Conservation (phyloP, 345 rosid species). For the Salix suchowensis region DNA sequence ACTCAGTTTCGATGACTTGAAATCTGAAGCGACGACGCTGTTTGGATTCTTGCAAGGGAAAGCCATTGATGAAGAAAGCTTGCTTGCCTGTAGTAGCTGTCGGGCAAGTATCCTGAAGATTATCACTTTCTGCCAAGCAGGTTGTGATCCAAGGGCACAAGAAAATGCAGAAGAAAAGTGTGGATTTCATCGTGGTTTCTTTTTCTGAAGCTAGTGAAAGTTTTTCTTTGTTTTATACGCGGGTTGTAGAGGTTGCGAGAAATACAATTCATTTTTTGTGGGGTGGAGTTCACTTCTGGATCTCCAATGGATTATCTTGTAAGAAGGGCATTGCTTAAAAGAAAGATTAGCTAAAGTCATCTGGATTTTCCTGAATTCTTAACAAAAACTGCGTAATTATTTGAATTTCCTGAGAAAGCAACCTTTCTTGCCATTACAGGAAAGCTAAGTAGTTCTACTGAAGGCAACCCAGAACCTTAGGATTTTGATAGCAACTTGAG, state of each 20-base stretch:
- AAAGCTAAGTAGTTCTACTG: conserved; percentile 16
- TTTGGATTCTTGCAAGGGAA: conserved; percentile 65
- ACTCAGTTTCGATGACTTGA: conserved; percentile 51
- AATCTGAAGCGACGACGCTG: conserved; percentile 50
- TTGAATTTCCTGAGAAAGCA: conserved; percentile 10
- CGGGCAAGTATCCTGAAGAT: conserved; percentile 69
- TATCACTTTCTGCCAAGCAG: conserved; percentile 43
- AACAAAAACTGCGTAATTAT: background rate
- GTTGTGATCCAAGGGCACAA: conserved; percentile 18
- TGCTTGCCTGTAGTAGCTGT: conserved; percentile 30
- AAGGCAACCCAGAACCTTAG: background rate
- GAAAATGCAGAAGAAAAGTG: conserved; percentile 15
- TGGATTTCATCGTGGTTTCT: conserved; percentile 31
- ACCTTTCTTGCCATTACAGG: conserved; percentile 35
- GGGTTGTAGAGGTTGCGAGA: conserved; percentile 19
- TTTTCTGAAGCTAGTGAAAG: conserved; percentile 3
- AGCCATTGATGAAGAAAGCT: conserved; percentile 59
- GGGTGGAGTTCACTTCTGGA: conserved; percentile 51
- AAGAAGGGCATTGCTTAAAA: conserved; percentile 46
- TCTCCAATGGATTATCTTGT: conserved; percentile 30
- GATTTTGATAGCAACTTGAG: background rate
- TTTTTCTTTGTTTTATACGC: conserved; percentile 10
- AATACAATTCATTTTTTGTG: conserved; percentile 15
- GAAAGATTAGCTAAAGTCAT: conserved; percentile 16
- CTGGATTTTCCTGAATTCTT: background rate